Conservation (phyloP, 1,284 basidiomycete species). For the Cryptococcus sp. region DNA sequence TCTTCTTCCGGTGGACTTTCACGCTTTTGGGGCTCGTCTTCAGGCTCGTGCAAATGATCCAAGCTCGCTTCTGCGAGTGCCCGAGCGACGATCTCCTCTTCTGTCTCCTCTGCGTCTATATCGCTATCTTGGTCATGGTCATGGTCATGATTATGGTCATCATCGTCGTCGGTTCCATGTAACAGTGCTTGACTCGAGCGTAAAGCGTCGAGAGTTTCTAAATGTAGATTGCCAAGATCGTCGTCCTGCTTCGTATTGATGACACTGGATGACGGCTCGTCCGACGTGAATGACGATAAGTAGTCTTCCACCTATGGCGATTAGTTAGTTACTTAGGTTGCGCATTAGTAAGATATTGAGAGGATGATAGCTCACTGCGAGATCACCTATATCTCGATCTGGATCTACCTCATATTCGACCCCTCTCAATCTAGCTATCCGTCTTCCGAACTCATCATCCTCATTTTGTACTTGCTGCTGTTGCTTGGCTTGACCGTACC, state of each 20-base stretch:
- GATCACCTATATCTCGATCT: slow-evolving; percentile 10
- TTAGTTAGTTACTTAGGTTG: neutral
- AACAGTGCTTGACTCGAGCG: slow-evolving; percentile 1
- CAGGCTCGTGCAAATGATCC: slow-evolving; percentile 12
- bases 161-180: neutral
- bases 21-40: neutral
- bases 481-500: neutral
- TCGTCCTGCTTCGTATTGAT: no score
- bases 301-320: neutral
- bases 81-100: slow-evolving; percentile 34
- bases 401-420: neutral
- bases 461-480: slow-evolving; percentile 5
- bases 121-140: slow-evolving; percentile 5
- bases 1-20: neutral
- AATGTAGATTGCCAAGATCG: slow-evolving; percentile 3
- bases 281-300: no score
- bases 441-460: slow-evolving; percentile 18
- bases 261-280: no score
- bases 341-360: no score
- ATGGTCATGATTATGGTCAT: neutral
- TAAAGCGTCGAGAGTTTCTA: slow-evolving; percentile 19
- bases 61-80: slow-evolving; percentile 38
- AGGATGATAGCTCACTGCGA: neutral
- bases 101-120: slow-evolving; percentile 29
- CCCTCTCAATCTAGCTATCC: slow-evolving; percentile 20